Evolutionary conservation across 2,329 filamentous ascomycete genomes (phyloP).

Genomic region (Fusarium compactum): DNA sequence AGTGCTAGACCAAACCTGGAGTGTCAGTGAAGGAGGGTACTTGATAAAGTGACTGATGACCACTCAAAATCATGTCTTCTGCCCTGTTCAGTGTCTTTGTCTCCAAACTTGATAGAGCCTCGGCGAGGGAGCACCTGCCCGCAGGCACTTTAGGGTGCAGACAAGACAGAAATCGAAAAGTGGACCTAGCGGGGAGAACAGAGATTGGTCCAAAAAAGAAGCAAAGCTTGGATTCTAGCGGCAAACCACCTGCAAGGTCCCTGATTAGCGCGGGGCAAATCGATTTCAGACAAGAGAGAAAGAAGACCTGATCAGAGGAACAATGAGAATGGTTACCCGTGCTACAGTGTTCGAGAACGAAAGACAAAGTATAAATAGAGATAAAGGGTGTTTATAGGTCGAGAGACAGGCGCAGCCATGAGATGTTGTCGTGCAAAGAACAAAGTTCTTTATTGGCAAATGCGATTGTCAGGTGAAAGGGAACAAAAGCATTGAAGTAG

Average conservation of each 20-base stretch:
- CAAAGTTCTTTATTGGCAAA: constrained; percentile 15
- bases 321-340: not conserved
- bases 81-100: not conserved
- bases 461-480: constrained; percentile 11
- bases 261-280: constrained; percentile 39
- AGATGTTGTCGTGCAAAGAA: constrained; percentile 1
- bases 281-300: not conserved
- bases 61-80: constrained; percentile 18
- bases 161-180: constrained; percentile 9
- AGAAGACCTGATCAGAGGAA: not conserved
- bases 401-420: not conserved
- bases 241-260: constrained; percentile 38
- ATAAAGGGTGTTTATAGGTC: not conserved
- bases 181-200: constrained; percentile 13
- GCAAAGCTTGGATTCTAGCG: constrained; percentile 30
- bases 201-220: constrained; percentile 14
- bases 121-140: constrained; percentile 14
- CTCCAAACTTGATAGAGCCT: constrained; percentile 15
- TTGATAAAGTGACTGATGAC: constrained; percentile 5
- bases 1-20: constrained; percentile 21
- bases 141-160: constrained; percentile 8
- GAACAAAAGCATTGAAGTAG: constrained; percentile 11
- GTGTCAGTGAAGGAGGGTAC: constrained; percentile 6
- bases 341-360: not conserved
- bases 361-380: not conserved